Base-by-base conservation (phyloP, 805 yeast species). In the Tetrapisispora taiwanensis region DNA sequence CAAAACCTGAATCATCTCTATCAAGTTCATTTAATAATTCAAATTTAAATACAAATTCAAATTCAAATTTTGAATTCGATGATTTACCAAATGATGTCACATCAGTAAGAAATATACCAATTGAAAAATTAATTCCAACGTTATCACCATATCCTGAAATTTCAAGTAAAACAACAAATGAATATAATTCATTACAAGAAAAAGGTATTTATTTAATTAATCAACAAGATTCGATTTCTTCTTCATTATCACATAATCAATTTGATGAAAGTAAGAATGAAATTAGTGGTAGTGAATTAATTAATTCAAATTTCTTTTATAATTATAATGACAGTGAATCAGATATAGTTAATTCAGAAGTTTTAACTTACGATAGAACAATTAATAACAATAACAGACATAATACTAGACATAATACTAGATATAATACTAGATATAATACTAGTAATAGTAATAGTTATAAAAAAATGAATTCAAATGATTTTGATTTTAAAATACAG, bases 131-230 rank as follows among this genome's bases (percentile, higher is more conserved):
- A 31, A 56, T 58, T 44, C 66, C 66, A 12, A 48, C 47, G 30
- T 51, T 62, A 22, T 41, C 59, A 22, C 66, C 66, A 2, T 62
- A 52, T 34, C 65, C 66, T 8, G 55, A 51, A 38, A 56, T 54
- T 1, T 48, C 52, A 18, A 52, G 51, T 35, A 48, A 44, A 34
- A 37, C 51, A 10, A 50, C 54, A 3, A 52, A 52, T 38, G 49
- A 43, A 31, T 52, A 46, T 28, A 44, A 36, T 14, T 30, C 28
- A 4, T 22, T 39, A 24, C 47, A 46, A 17, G 41, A 46, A 24
- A 34, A 41, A 18, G 46, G 41, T 1, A 41, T 45, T 14, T 37
- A 37, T 28, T 27, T 37, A 18, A 27, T 37, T 12, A 37, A 37
- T 37, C 18, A 37, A 10, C 22, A 28, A 13, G 14, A 7, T 8